Evolutionary conservation across 495 filamentous ascomycete genomes (phyloP).

Genomic region (Penicillium antarcticum): DNA sequence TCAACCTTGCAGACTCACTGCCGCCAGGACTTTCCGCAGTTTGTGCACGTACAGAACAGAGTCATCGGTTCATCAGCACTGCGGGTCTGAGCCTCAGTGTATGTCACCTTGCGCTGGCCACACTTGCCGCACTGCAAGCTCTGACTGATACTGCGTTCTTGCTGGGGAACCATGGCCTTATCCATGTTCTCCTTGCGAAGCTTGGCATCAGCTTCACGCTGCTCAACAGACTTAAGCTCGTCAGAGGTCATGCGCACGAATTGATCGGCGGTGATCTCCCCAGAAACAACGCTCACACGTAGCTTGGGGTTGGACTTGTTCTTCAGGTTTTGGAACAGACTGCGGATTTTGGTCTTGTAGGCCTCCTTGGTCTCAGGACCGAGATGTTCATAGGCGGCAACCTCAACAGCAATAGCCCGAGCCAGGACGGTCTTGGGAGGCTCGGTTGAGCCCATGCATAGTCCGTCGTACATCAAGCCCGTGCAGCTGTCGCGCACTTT

Average conservation of each 20-base stretch:
- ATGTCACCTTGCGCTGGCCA: conserved; percentile 86
- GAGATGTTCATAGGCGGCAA: conserved; percentile 62
- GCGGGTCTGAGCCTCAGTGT: conserved; percentile 93
- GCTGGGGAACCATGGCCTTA: conserved; percentile 59
- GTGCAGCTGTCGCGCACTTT: conserved; percentile 73
- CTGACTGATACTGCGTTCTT: conserved; percentile 77
- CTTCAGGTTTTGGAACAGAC: conserved; percentile 90
- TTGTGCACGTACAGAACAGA: conserved; percentile 47
- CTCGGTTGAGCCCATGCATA: conserved; percentile 43
- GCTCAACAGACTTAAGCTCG: conserved; percentile 74
- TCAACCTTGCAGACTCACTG: conserved; percentile 25
- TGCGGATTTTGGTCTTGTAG: conserved; percentile 85
- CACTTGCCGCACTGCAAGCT: conserved; percentile 86
- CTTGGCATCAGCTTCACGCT: conserved; percentile 60
- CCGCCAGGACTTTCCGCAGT: conserved; percentile 51
- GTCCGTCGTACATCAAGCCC: conserved; percentile 82
- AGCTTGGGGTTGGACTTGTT: conserved; percentile 79
- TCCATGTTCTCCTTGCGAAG: conserved; percentile 90
- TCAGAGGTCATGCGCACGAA: conserved; percentile 75
- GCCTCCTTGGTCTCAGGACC: conserved; percentile 63
- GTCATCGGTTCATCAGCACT: conserved; percentile 73
- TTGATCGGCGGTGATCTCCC: conserved; percentile 63
- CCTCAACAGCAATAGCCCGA: conserved; percentile 69
- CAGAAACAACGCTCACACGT: conserved; percentile 68
- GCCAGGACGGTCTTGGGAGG: conserved; percentile 55